These are phyloP conservation scores for Apiosordaria backusii DNA, from an alignment of 495 filamentous ascomycete genomes.

Conservation along the genomic window DNA sequence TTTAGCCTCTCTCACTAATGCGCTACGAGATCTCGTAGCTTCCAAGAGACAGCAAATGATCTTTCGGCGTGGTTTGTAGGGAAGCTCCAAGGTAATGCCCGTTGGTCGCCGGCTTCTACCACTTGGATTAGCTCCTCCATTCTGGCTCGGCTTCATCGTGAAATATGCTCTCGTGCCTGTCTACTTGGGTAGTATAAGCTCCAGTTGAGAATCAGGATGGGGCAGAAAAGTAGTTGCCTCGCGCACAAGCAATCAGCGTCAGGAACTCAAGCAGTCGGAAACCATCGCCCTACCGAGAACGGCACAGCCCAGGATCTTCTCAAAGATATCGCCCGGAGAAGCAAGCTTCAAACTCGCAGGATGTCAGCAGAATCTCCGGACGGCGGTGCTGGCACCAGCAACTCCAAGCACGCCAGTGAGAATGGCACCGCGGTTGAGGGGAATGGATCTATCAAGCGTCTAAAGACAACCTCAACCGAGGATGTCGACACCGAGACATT, in stretches of 20 bases:
- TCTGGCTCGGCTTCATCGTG: not conserved
- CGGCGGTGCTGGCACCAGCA: not conserved
- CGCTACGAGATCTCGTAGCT: not conserved
- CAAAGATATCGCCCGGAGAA: not conserved
- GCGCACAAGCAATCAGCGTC: not conserved
- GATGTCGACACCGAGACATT: not conserved
- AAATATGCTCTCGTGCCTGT: not conserved
- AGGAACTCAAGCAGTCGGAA: not conserved
- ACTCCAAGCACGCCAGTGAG: not conserved
- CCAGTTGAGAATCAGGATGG: not conserved
- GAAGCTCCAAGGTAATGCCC: not conserved
- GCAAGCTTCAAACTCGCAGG: not conserved
- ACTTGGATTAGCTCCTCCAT: not conserved
- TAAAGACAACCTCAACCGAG: not conserved
- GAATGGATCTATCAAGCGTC: not conserved
- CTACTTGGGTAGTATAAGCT: not conserved
- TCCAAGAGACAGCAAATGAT: too few relatives aligned
- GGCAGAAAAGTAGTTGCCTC: not conserved
- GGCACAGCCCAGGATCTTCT: not conserved
- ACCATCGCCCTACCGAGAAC: not conserved
- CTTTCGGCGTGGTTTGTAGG: too few relatives aligned
- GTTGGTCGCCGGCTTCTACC: not conserved
- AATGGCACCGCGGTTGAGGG: not conserved
- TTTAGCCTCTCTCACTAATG: not conserved
- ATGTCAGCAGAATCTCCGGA: not conserved